Evolutionary conservation across 2,329 filamentous ascomycete genomes (phyloP), one percentile per base, ranked within the genome.

Genomic region (Epicoccum sorghinum): DNA sequence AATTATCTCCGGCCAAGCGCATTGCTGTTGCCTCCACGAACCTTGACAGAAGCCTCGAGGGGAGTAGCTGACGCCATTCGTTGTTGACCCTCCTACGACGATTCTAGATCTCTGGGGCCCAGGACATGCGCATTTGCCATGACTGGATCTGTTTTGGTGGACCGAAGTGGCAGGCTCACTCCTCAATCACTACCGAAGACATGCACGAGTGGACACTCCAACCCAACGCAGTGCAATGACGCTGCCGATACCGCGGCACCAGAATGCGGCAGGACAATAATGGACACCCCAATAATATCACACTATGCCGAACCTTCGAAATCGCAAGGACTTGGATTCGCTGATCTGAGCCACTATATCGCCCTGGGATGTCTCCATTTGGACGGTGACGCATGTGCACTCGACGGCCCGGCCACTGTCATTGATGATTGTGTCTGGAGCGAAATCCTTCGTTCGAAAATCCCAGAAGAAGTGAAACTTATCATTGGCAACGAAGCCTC

Each of bases 331-430:
- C 37, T 30, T 25, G 52, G 46, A 1, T 37, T 62, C 13, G 47
- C 59, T 7, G 63, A 72, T 36, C 25, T 73, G 37, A 53, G 61
- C 9, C 61, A 55, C n/a, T 74, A 74, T 40, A 69, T 75, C 14
- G 64, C 71, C 1, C 45, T 75, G n/a, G 73, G 73, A 3, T 73
- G 71, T 40, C 65, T 75, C 35, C 66, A 67, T 30, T 47, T 65
- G 30, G 52, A 70, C 4, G 25, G 27, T 4, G 5, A 7, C 4
- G 18, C 38, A 5, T 10, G 41, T 38, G 23, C 10, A 14, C 24
- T 30, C 14, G 12, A 2, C 30, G 12, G 36, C 5, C 3, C 27
- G 27, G 24, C 37, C 5, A 22, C 36, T 7, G n/a, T n/a, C 1
- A 30, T 48, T 7, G 38, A 47, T 7, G 38, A 47, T 7, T 36